These are phyloP conservation scores for Dissophora ornata DNA, from an alignment of 192 early-diverging fungal genomes.

Conservation along the genomic window DNA sequence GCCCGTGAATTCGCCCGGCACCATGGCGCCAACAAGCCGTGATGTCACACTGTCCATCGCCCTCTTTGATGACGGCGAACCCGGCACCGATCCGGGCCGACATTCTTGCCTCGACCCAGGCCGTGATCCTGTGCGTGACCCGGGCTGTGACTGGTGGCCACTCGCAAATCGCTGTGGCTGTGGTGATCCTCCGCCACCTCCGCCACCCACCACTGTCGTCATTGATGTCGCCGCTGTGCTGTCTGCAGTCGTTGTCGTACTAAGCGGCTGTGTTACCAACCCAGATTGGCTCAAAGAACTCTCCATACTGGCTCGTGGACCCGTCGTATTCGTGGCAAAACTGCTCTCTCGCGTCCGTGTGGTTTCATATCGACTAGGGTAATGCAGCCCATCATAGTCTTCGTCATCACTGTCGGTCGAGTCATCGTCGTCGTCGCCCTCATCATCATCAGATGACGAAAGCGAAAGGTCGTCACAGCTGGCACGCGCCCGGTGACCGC, in stretches of 20 bases:
- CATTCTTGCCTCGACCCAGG: slow-evolving; percentile 11
- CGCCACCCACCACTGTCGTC: too few species aligned
- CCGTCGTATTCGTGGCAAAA: slow-evolving; percentile 5
- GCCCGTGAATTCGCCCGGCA: not conserved
- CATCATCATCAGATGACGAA: slow-evolving; percentile 51
- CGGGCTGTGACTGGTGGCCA: slow-evolving; percentile 22
- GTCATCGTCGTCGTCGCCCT: slow-evolving; percentile 47
- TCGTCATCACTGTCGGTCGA: slow-evolving; percentile 52
- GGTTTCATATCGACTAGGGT: not conserved
- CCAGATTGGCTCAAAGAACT: not conserved
- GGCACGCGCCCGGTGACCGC: slow-evolving; percentile 29
- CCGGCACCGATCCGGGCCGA: slow-evolving; percentile 18
- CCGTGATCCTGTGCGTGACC: not conserved
- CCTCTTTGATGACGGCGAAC: slow-evolving; percentile 15
- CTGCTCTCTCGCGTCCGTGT: slow-evolving; percentile 31
- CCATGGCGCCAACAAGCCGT: not conserved
- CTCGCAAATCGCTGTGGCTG: not conserved
- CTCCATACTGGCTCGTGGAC: slow-evolving; percentile 8
- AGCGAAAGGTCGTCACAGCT: slow-evolving; percentile 49
- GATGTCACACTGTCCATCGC: slow-evolving; percentile 27
- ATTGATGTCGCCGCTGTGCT: too few species aligned
- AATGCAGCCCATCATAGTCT: slow-evolving; percentile 12
- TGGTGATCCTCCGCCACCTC: not conserved
- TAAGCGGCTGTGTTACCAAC: not conserved
- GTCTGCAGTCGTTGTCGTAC: too few species aligned